Conservation (phyloP, 179 eudicot species). For the Silene noctiflora region DNA sequence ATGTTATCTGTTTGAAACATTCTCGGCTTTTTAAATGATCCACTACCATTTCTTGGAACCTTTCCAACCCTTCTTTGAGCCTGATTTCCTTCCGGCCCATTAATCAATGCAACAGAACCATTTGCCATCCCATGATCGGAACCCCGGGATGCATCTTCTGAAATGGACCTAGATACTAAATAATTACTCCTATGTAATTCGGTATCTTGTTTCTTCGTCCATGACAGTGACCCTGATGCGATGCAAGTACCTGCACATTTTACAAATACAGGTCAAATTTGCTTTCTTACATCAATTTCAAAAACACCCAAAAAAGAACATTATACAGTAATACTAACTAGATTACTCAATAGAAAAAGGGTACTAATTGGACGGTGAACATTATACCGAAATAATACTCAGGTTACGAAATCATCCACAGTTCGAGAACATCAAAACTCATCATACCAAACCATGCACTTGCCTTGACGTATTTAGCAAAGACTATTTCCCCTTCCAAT, state of each 20-base stretch:
- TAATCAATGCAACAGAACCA: constrained; percentile 28
- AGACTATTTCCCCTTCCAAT: neutral
- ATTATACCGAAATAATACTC: neutral
- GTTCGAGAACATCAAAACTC: neutral
- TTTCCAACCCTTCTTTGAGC: constrained; percentile 46
- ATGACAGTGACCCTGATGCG: constrained; percentile 37
- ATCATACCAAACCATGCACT: neutral
- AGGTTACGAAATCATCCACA: neutral
- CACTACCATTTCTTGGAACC: constrained; percentile 43
- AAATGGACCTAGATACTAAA: constrained; percentile 32
- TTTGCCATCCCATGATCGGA: constrained; percentile 30
- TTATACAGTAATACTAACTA: neutral
- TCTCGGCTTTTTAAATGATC: constrained; percentile 49
- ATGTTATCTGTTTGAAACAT: constrained; percentile 41
- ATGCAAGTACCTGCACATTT: constrained; percentile 22
- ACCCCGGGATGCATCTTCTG: constrained; percentile 31
- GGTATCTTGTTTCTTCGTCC: constrained; percentile 40
- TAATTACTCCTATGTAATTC: constrained; percentile 29
- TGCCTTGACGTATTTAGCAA: neutral
- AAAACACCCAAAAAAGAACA: neutral
- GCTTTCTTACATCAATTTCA: neutral
- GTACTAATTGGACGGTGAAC: neutral
- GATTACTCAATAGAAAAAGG: neutral
- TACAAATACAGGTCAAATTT: neutral
- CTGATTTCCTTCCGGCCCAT: constrained; percentile 49